Conservation (phyloP, 2,329 filamentous ascomycete genomes). For the Neospermospora avenae region DNA sequence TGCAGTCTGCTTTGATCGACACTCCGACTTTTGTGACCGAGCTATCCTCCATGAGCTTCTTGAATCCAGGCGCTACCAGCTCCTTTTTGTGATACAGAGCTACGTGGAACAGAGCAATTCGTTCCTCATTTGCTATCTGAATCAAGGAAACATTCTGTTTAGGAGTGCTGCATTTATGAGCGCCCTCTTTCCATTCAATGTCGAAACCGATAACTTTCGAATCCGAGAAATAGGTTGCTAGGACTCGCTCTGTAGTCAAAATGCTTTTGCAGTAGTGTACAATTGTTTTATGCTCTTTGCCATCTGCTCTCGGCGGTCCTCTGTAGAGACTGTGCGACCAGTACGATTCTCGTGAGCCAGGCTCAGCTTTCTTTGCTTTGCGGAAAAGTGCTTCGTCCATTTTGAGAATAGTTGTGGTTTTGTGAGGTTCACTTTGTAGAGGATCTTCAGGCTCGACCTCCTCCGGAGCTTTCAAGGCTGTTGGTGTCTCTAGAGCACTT, state of each 20-base stretch:
- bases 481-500: neutral
- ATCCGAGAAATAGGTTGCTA: constrained; percentile 60
- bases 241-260: constrained; percentile 63
- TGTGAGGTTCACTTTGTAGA: constrained; percentile 35
- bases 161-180: constrained; percentile 45
- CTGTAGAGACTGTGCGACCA: constrained; percentile 71
- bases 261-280: constrained; percentile 76
- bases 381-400: constrained; percentile 46
- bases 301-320: constrained; percentile 44
- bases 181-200: constrained; percentile 71
- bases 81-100: constrained; percentile 57
- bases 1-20: constrained; percentile 66
- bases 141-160: constrained; percentile 76
- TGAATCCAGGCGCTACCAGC: constrained; percentile 68
- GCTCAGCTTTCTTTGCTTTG: constrained; percentile 45
- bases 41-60: constrained; percentile 67
- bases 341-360: constrained; percentile 49
- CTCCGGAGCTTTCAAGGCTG: neutral
- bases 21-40: constrained; percentile 74
- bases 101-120: constrained; percentile 79
- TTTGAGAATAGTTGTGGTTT: constrained; percentile 43
- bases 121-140: constrained; percentile 74
- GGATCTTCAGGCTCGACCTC: constrained; percentile 20
- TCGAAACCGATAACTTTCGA: constrained; percentile 82
- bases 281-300: constrained; percentile 45